Evolutionary conservation across 1,284 basidiomycete species (phyloP).

Genomic region (Moesziomyces sp.): DNA sequence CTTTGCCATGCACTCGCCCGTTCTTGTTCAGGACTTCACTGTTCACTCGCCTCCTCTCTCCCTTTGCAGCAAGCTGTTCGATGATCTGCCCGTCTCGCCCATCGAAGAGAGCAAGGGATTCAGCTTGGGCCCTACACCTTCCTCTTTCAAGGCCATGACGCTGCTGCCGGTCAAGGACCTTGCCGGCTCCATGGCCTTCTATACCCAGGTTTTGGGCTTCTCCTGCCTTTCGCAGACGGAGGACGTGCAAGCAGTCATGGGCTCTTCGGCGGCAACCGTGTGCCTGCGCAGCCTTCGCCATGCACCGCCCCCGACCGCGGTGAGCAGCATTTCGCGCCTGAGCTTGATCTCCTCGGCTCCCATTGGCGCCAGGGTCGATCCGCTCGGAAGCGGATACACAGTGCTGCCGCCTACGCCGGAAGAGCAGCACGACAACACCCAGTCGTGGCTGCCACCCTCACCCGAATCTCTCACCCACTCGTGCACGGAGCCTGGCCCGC

Average conservation of each 20-base stretch:
- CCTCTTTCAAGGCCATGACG: slow-evolving; percentile 14
- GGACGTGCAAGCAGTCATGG: slow-evolving; percentile 35
- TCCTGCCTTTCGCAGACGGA: slow-evolving; percentile 22
- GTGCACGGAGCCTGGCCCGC: slow-evolving; percentile 14
- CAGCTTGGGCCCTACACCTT: slow-evolving; percentile 7
- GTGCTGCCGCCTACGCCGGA: slow-evolving; percentile 21
- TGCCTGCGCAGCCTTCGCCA: slow-evolving; percentile 31
- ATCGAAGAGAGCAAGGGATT: slow-evolving; percentile 13
- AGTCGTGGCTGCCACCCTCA: slow-evolving; percentile 14
- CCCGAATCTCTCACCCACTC: slow-evolving; percentile 21
- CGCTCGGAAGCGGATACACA: slow-evolving; percentile 4
- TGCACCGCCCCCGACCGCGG: slow-evolving; percentile 18
- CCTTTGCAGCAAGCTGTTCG: slow-evolving; percentile 6
- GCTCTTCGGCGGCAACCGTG: slow-evolving; percentile 17
- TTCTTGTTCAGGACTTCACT: slow-evolving; percentile 1
- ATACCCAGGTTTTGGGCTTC: slow-evolving; percentile 34
- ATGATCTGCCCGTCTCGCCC: slow-evolving; percentile 8
- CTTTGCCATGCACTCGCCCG: slow-evolving; percentile 15
- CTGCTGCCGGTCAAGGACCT: slow-evolving; percentile 38
- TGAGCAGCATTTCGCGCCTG: slow-evolving; percentile 3
- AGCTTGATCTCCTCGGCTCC: slow-evolving; percentile 8
- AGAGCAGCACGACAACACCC: background rate
- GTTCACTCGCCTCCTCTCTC: slow-evolving; percentile 21
- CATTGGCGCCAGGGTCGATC: background rate
- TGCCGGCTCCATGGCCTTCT: slow-evolving; percentile 28